Conservation (phyloP, 257 asterid genomes). For the Rubia yunnanensis region DNA sequence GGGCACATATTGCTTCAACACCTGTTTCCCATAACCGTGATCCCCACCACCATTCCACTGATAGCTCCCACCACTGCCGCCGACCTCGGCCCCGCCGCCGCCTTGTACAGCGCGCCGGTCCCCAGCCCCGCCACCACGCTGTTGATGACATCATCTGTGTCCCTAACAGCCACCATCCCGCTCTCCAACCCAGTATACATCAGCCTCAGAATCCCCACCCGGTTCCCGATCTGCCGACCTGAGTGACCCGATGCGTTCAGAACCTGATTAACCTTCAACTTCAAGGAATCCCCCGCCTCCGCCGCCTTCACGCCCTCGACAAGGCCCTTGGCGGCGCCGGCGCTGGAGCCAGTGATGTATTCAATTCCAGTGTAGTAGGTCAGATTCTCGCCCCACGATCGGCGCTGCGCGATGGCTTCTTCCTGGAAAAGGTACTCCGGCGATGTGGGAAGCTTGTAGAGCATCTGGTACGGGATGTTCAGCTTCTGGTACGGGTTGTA, state of each 20-base stretch:
- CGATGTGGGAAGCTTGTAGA: constrained; percentile 67
- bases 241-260: constrained; percentile 77
- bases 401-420: constrained; percentile 65
- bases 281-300: constrained; percentile 66
- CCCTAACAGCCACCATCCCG: constrained; percentile 49
- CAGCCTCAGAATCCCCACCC: constrained; percentile 70
- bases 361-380: constrained; percentile 87
- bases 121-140: constrained; percentile 41
- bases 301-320: constrained; percentile 52
- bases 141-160: constrained; percentile 35
- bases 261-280: constrained; percentile 64
- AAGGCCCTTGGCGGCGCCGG: constrained; percentile 70
- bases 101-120: constrained; percentile 42
- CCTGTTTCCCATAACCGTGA: constrained; percentile 40
- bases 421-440: constrained; percentile 88
- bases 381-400: constrained; percentile 91
- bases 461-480: constrained; percentile 41
- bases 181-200: constrained; percentile 86
- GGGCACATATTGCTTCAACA: constrained; percentile 41
- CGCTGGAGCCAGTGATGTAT: constrained; percentile 56
- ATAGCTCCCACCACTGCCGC: constrained; percentile 46
- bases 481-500: constrained; percentile 90
- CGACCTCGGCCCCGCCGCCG: constrained; percentile 42
- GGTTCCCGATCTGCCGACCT: constrained; percentile 67
- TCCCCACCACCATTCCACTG: constrained; percentile 35